These are phyloP conservation scores for Globisporangium rhizosaccharum DNA, from an alignment of 352 stramenopile species.

Conservation along the genomic window DNA sequence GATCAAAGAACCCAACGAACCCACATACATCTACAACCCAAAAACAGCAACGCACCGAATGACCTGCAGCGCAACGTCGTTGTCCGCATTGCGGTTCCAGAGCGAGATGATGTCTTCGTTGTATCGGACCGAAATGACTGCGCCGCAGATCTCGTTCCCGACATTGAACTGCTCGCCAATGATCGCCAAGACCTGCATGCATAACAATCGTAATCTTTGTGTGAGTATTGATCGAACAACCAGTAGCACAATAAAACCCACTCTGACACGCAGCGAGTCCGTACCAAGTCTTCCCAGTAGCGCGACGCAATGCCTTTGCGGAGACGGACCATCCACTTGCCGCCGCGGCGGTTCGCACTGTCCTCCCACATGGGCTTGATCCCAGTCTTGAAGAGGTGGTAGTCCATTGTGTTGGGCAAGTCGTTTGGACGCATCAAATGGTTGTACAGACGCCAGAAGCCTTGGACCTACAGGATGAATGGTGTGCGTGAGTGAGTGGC, in stretches of 20 bases:
- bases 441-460: slow-evolving; percentile 93
- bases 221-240: neutral
- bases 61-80: slow-evolving; percentile 83
- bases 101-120: slow-evolving; percentile 94
- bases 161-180: slow-evolving; percentile 94
- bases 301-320: slow-evolving; percentile 88
- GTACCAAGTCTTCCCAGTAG: slow-evolving; percentile 91
- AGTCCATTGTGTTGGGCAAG: slow-evolving; percentile 87
- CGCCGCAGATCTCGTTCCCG: slow-evolving; percentile 90
- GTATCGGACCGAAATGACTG: slow-evolving; percentile 88
- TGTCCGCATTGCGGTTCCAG: slow-evolving; percentile 93
- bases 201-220: too few relatives aligned
- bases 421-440: slow-evolving; percentile 90
- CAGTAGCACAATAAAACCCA: too few relatives aligned
- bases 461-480: slow-evolving; percentile 56
- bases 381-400: slow-evolving; percentile 91
- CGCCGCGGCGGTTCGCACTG: slow-evolving; percentile 83
- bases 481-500: slow-evolving; percentile 1
- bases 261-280: neutral
- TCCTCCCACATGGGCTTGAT: slow-evolving; percentile 96
- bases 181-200: slow-evolving; percentile 78
- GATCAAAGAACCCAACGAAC: too few relatives aligned
- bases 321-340: slow-evolving; percentile 92
- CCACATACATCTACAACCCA: neutral
- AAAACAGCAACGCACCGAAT: slow-evolving; percentile 44